Evolutionary conservation across 2,329 filamentous ascomycete genomes (phyloP).

Genomic region (Neonectria punicea): DNA sequence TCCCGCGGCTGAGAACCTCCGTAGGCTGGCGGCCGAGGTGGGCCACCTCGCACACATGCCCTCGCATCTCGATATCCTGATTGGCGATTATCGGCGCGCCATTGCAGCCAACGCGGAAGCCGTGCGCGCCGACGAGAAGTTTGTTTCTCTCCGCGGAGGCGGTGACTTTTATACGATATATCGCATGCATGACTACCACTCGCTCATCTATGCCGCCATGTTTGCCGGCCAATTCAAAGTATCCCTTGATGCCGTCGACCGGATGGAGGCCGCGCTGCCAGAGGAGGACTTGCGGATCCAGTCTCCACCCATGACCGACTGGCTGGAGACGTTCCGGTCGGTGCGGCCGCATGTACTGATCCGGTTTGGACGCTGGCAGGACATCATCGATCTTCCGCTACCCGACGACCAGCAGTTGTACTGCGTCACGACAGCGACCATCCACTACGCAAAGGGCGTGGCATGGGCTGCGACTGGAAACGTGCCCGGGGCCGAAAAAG

Average conservation of each 20-base stretch:
- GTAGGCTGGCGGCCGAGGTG: slow-evolving; percentile 72
- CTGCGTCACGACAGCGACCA: slow-evolving; percentile 73
- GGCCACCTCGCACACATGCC: slow-evolving; percentile 80
- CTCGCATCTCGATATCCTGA: slow-evolving; percentile 76
- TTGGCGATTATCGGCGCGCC: slow-evolving; percentile 74
- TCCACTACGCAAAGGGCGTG: slow-evolving; percentile 74
- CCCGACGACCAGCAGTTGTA: slow-evolving; percentile 69
- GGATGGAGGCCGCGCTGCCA: slow-evolving; percentile 69
- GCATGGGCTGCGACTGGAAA: slow-evolving; percentile 69
- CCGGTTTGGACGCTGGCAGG: slow-evolving; percentile 76
- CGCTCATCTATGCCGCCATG: slow-evolving; percentile 80
- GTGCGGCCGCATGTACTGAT: slow-evolving; percentile 75
- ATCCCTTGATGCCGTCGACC: slow-evolving; percentile 66
- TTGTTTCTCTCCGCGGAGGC: slow-evolving; percentile 64
- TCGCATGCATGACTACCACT: slow-evolving; percentile 77
- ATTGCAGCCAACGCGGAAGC: slow-evolving; percentile 70
- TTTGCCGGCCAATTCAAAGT: slow-evolving; percentile 72
- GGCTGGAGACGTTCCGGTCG: slow-evolving; percentile 74
- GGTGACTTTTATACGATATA: slow-evolving; percentile 80
- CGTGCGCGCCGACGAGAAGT: slow-evolving; percentile 73
- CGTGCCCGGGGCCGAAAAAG: slow-evolving; percentile 60
- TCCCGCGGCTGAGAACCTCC: slow-evolving; percentile 67
- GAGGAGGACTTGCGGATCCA: slow-evolving; percentile 56
- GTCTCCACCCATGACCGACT: slow-evolving; percentile 79
- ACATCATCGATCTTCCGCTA: slow-evolving; percentile 65